Percentiles rank a stretch among this genome's conserved stretches.
These are phyloP conservation scores for Pisolithus sp. DNA, from an alignment of 768 basidiomycete species.

Conservation along the genomic window DNA sequence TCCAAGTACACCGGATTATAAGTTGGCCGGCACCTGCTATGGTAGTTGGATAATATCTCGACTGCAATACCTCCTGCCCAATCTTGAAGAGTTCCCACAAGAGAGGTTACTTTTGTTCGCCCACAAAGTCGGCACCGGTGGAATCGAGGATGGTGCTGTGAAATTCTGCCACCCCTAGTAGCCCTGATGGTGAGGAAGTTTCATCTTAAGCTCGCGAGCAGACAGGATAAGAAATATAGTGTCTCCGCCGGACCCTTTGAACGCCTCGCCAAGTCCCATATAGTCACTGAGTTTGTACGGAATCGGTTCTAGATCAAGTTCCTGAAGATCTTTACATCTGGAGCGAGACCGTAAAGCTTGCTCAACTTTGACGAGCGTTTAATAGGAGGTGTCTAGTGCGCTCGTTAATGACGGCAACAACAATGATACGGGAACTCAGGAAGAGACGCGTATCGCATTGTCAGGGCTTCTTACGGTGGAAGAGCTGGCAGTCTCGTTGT, in stretches of 20 bases:
- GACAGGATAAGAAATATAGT: constrained; percentile 4
- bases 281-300: neutral
- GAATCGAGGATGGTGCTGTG: neutral
- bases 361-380: neutral
- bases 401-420: neutral
- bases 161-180: too few relatives aligned
- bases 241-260: neutral
- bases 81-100: neutral
- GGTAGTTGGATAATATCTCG: neutral
- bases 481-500: neutral
- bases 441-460: neutral
- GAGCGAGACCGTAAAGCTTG: neutral
- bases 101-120: neutral
- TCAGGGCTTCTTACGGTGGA: neutral
- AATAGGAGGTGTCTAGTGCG: neutral
- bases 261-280: neutral
- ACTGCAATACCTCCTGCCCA: neutral
- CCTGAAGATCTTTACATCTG: neutral
- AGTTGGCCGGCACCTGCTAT: neutral
- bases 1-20: neutral
- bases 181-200: neutral
- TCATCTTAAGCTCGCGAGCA: constrained; percentile 1
- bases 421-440: neutral
- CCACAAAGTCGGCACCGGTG: neutral
- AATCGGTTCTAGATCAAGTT: neutral